Evolutionary conservation across 148 eudicot genomes (phyloP).

Genomic region (Vaccinium myrtillus): DNA sequence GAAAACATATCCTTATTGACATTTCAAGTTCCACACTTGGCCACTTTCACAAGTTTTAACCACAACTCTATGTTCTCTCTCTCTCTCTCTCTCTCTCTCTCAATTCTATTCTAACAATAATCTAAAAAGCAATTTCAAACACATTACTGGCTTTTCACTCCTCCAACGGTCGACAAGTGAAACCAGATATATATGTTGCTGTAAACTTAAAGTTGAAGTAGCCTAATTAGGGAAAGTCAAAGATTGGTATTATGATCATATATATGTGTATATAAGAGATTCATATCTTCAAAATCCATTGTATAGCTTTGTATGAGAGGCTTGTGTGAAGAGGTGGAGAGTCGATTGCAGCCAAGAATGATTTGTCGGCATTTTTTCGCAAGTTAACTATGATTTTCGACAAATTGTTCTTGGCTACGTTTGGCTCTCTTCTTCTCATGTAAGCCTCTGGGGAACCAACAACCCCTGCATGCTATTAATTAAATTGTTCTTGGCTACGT

Average conservation of each 20-base stretch:
- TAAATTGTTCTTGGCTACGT: too few species aligned
- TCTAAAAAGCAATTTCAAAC: background rate
- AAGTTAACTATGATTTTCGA: background rate
- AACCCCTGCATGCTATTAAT: background rate
- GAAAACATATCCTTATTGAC: background rate
- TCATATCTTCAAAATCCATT: too few species aligned
- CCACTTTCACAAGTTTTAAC: background rate
- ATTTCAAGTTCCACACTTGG: background rate
- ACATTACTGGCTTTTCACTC: background rate
- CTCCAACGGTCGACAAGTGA: background rate
- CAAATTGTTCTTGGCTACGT: background rate
- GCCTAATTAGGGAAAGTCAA: background rate
- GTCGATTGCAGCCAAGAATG: conserved; percentile 10
- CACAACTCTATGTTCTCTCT: background rate
- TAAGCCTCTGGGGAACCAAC: background rate
- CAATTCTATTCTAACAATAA: background rate
- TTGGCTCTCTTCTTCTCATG: conserved; percentile 13
- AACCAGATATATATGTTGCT: background rate
- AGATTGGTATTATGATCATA: too few species aligned
- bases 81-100: background rate
- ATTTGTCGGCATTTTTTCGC: background rate
- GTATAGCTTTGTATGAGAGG: too few species aligned
- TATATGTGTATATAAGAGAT: too few species aligned
- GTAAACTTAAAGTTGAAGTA: background rate
- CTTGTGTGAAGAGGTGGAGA: too few species aligned